Base-by-base conservation (phyloP, 768 basidiomycete genomes). In the Pisolithus albus region DNA sequence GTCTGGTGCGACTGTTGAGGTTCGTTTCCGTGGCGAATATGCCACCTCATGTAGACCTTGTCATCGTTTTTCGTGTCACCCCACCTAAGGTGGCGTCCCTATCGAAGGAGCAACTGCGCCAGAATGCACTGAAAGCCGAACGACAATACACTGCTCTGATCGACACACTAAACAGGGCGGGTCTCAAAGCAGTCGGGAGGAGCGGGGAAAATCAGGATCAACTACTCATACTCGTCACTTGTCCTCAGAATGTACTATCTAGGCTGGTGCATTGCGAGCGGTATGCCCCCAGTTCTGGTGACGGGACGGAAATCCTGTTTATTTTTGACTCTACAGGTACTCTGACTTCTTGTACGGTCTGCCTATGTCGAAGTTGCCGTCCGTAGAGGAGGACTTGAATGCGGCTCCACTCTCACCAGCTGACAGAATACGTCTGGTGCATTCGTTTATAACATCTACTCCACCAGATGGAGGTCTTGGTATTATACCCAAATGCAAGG, bases 401-500 rank as follows among this genome's bases (percentile, higher is more conserved):
- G 66, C 69, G 2, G 69, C 70, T 3, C 69, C 77, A 0, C 68
- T 88, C 26, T 80, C 80, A 0, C 50, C 86, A 5, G 83, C 89
- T 1, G 86, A 92, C 61, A 80, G 86, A n/a, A 71, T 93, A 19
- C 82, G 91, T n/a, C 78, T 92, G 28, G 76, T 92, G 0, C 75
- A 92, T 60, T 63, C 75, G 7, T 86, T 84, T 63, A 72, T 93
- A 53, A 82, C 89, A 3, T 80, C 86, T 1, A 80, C 79, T 0
- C 72, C 75, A 0, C 61, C 72, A n/a, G 92, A 94, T 48, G 86
- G 90, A 9, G 93, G 92, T 5, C 78, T 95, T 2, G 92, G 89
- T 1, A 81, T 97, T 45, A 80, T 83, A 7, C 84, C 88, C 1
- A 81, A 79, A 13, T 74, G 81, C 21, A 68, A 76, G 13, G 79